phyloP scores from a whole-genome alignment of 2,329 filamentous ascomycete species.

The Zalaria obscura region DNA sequence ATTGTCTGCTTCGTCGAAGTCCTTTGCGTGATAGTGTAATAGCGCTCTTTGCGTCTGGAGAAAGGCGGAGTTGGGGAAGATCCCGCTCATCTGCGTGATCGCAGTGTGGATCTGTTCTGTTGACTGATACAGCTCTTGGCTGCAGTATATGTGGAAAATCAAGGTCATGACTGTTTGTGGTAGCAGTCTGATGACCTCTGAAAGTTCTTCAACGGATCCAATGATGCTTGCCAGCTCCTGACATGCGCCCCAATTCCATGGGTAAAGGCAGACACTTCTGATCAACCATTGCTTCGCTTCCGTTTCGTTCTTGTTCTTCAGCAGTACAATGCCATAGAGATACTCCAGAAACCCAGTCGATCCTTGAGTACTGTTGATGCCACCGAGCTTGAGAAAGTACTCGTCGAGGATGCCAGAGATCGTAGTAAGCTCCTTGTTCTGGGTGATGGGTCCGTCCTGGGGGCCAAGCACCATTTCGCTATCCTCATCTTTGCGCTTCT shows the following conservation, averaged over 20 bases:
- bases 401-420: conserved; percentile 64
- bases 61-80: conserved; percentile 83
- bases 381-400: conserved; percentile 57
- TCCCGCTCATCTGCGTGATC: conserved; percentile 61
- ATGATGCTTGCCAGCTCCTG: conserved; percentile 76
- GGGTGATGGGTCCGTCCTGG: conserved; percentile 68
- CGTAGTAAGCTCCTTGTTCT: conserved; percentile 70
- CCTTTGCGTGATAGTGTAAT: conserved; percentile 79
- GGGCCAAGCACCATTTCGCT: conserved; percentile 95
- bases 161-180: conserved; percentile 86
- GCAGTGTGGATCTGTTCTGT: conserved; percentile 60
- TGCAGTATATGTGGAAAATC: conserved; percentile 86
- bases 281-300: conserved; percentile 79
- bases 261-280: conserved; percentile 73
- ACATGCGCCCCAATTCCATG: conserved; percentile 97
- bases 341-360: conserved; percentile 87
- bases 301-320: conserved; percentile 80
- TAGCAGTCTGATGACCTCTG: conserved; percentile 40
- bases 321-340: conserved; percentile 77
- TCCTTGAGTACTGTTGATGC: conserved; percentile 14
- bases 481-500: conserved; percentile 93
- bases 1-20: conserved; percentile 48
- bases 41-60: conserved; percentile 81
- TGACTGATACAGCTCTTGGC: conserved; percentile 81
- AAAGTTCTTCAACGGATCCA: conserved; percentile 64